Evolutionary conservation across 2,329 filamentous ascomycete species (phyloP).

Genomic region (Fusarium multiceps): DNA sequence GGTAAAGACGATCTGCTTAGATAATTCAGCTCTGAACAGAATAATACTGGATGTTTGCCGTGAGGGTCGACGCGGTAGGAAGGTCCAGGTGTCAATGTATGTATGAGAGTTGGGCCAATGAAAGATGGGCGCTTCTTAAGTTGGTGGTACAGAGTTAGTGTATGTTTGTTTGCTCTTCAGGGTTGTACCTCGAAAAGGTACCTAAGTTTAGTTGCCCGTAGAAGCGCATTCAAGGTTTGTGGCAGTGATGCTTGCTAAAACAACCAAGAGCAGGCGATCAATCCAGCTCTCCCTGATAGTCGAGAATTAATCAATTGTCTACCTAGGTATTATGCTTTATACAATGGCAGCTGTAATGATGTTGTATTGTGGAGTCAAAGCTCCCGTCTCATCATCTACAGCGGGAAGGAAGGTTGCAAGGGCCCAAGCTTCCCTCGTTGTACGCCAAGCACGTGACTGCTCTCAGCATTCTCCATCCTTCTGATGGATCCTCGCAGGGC

Average conservation of each 20-base stretch:
- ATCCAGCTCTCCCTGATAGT: neutral
- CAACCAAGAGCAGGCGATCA: neutral
- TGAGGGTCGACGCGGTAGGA: neutral
- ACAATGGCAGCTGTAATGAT: neutral
- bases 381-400: neutral
- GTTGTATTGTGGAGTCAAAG: neutral
- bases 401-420: neutral
- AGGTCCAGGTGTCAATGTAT: neutral
- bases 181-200: neutral
- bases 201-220: neutral
- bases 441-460: conserved; percentile 27
- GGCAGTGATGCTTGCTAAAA: neutral
- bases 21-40: neutral
- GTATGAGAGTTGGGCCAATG: conserved; percentile 2
- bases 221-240: neutral
- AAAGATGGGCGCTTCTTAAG: conserved; percentile 1
- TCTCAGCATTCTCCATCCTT: conserved; percentile 12
- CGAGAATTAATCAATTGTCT: neutral
- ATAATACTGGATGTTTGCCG: neutral
- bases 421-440: conserved; percentile 22
- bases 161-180: neutral
- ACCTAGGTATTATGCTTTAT: neutral
- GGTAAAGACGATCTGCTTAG: neutral
- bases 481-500: conserved; percentile 30
- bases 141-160: neutral